phyloP scores from a whole-genome alignment of 306 rosid genomes.

The Glycine latifolia region DNA sequence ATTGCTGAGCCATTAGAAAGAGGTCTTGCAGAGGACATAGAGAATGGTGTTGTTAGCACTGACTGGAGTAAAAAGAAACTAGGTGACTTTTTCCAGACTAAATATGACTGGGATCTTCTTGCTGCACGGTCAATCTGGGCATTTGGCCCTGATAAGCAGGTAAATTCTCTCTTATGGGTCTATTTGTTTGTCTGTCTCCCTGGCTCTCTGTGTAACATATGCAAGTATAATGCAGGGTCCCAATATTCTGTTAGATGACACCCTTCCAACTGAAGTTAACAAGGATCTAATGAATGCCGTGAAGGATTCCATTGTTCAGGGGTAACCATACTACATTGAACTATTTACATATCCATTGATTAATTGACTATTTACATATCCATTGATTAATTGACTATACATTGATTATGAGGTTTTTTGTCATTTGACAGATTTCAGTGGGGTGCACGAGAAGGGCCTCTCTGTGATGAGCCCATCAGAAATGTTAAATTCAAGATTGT shows the following conservation, averaged over 20 bases:
- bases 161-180: constrained; percentile 34
- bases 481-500: constrained; percentile 98
- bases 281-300: constrained; percentile 84
- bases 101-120: constrained; percentile 96
- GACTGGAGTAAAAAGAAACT: constrained; percentile 93
- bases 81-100: constrained; percentile 95
- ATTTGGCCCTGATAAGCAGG: constrained; percentile 99
- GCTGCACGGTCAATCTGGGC: constrained; percentile 99
- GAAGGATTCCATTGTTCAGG: constrained; percentile 97
- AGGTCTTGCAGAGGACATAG: constrained; percentile 98
- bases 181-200: background rate
- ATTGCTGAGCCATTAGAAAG: constrained; percentile 96
- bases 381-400: constrained; percentile 27
- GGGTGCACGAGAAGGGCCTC: constrained; percentile 99
- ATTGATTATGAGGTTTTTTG: constrained; percentile 30
- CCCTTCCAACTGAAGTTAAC: constrained; percentile 96
- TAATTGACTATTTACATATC: constrained; percentile 16
- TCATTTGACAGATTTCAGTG: constrained; percentile 82
- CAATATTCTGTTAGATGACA: constrained; percentile 90
- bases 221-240: constrained; percentile 75
- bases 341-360: constrained; percentile 27
- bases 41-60: constrained; percentile 92
- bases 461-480: constrained; percentile 97
- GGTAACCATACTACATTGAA: constrained; percentile 60
- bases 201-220: constrained; percentile 26